Evolutionary conservation across 352 stramenopile species (phyloP).

Genomic region (Pythium rhizo-oryzae): DNA sequence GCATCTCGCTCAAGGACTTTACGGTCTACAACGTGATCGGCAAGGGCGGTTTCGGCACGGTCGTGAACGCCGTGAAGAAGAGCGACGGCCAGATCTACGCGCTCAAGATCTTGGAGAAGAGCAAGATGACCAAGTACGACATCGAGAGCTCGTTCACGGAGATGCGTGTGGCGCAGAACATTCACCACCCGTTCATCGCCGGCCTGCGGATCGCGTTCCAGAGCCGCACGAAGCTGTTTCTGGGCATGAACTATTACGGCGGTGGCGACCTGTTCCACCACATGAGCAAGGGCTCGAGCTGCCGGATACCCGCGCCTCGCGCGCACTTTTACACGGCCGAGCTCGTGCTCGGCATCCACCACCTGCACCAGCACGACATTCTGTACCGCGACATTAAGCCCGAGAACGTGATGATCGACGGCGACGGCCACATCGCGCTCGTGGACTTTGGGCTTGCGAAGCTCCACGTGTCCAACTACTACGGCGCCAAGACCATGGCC

Average conservation of each 20-base stretch:
- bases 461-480: constrained; percentile 90
- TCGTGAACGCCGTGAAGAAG: constrained; percentile 91
- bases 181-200: constrained; percentile 89
- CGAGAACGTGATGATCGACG: constrained; percentile 96
- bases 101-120: constrained; percentile 91
- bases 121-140: constrained; percentile 91
- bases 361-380: constrained; percentile 95
- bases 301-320: constrained; percentile 76
- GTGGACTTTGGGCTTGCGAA: constrained; percentile 96
- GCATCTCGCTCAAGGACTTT: constrained; percentile 90
- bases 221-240: constrained; percentile 83
- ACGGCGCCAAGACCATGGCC: constrained; percentile 89
- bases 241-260: constrained; percentile 90
- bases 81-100: constrained; percentile 90
- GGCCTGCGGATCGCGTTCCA: constrained; percentile 88
- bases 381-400: constrained; percentile 97
- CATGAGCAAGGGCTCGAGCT: constrained; percentile 90
- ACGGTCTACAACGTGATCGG: constrained; percentile 91
- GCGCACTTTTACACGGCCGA: constrained; percentile 94
- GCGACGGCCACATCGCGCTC: constrained; percentile 94
- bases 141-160: constrained; percentile 90
- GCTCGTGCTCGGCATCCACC: constrained; percentile 91
- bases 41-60: constrained; percentile 86
- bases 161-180: constrained; percentile 89
- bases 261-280: constrained; percentile 88